Conservation (phyloP, 1,284 basidiomycete genomes). For the Malassezia sp. region DNA sequence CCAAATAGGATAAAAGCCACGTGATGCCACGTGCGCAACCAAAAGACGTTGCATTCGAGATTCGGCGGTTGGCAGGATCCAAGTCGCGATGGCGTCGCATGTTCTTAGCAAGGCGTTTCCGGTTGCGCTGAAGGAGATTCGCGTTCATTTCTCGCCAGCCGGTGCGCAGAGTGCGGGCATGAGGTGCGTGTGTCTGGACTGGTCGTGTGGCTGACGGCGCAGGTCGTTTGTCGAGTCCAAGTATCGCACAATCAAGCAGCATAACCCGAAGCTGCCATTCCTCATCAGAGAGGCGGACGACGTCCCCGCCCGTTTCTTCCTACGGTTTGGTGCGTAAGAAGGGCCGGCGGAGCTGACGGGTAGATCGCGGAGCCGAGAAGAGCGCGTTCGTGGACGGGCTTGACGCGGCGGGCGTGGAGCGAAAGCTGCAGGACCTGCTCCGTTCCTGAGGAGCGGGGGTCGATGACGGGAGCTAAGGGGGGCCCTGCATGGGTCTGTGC, state of each 20-base stretch:
- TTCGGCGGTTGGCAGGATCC: too few species aligned
- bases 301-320: conserved; percentile 39
- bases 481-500: too few species aligned
- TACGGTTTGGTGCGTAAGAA: conserved; percentile 39
- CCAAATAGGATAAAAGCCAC: background rate
- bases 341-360: background rate
- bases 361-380: conserved; percentile 42
- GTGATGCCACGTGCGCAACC: conserved; percentile 2
- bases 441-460: too few species aligned
- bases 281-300: conserved; percentile 41
- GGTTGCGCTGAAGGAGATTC: conserved; percentile 39
- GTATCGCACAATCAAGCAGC: conserved; percentile 41
- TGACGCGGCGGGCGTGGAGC: conserved; percentile 37
- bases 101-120: conserved; percentile 35
- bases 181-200: conserved; percentile 30
- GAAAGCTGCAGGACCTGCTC: conserved; percentile 37
- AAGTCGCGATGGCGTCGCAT: conserved; percentile 35
- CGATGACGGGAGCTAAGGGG: too few species aligned
- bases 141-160: conserved; percentile 43
- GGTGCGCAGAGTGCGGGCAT: conserved; percentile 37
- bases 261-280: conserved; percentile 43
- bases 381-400: conserved; percentile 38
- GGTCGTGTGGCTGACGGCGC: conserved; percentile 3
- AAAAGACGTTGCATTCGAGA: too few species aligned
- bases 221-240: conserved; percentile 41